Conservation (phyloP, 1,284 basidiomycete genomes). For the Irpex sp. region DNA sequence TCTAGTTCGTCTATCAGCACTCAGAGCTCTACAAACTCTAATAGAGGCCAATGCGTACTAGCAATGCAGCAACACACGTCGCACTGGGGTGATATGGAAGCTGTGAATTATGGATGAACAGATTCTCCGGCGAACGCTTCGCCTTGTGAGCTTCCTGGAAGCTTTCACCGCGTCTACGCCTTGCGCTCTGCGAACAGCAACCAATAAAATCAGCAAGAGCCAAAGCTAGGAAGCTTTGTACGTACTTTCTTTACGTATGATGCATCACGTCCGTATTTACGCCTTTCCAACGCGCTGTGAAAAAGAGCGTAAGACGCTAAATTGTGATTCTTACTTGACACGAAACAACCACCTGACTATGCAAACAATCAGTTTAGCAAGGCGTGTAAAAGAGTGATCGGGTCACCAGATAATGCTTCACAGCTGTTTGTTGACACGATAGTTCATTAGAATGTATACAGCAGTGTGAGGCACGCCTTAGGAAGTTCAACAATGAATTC, state of each 20-base stretch:
- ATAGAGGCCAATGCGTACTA: neutral
- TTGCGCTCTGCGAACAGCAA: neutral
- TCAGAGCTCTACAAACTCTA: neutral
- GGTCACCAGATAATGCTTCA: neutral
- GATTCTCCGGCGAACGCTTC: neutral
- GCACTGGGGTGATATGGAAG: neutral
- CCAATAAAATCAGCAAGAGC: neutral
- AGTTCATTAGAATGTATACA: neutral
- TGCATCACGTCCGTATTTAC: neutral
- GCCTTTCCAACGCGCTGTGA: neutral
- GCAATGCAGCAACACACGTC: neutral
- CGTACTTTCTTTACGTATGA: neutral
- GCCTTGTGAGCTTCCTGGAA: neutral
- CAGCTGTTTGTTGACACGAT: neutral
- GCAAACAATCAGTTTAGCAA: neutral
- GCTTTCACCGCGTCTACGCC: neutral
- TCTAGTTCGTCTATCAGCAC: neutral
- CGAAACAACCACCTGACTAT: neutral
- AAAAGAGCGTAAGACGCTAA: neutral
- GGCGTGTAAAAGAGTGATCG: neutral
- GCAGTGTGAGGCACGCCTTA: neutral
- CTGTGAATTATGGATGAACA: neutral
- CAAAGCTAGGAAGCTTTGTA: neutral
- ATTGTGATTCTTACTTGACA: neutral
- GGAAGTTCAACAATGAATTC: neutral